Evolutionary conservation across 2,329 filamentous ascomycete genomes (phyloP), one percentile per base, ranked within the genome.

Genomic region (Podosphaera fusca): DNA sequence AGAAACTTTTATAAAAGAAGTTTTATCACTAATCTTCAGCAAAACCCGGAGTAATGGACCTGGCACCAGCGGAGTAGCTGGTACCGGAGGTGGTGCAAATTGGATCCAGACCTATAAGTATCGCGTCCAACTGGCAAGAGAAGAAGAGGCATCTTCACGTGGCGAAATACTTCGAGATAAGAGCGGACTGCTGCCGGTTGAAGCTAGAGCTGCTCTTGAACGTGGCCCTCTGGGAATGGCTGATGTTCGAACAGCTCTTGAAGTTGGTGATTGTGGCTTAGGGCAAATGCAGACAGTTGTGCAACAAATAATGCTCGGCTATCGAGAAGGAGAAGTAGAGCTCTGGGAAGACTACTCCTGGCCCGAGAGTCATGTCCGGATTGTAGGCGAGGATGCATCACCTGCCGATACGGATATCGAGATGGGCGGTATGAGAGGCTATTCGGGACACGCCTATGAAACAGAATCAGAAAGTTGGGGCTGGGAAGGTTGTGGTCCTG

Each of bases 51-150:
- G 77, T 63, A 84, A 85, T 63, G 79, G 78, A 0, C 78, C 80
- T 2, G 79, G 79, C 35, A 76, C 80, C 59, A 76, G 75, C 21
- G 79, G 76, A 7, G 79, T 72, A 59, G 76, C 78, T 55, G 79
- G 79, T 2, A 80, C 80, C 57, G 82, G 82, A 2, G 74, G 79
- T 38, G 81, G 80, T 47, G 78, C 78, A 47, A 76, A 75, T 40
- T 86, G 84, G 74, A 79, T 95, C 58, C 83, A 88, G 67, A 94
- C 87, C 2, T 78, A 82, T 62, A 82, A 80, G 58, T 95, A 90
- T 69, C 80, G 80, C 61, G 76, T 78, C 58, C 85, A 87, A 66
- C 74, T 95, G 9, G 79, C 80, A 57, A 74, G 75, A 52, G 89
- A 95, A 68, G 88, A 95, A 66, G 77, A 83, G 49, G 77, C 80